Evolutionary conservation across 176 grass and related monocot species (phyloP), one percentile per base, ranked within the genome.

Genomic region (Paspalum notatum): DNA sequence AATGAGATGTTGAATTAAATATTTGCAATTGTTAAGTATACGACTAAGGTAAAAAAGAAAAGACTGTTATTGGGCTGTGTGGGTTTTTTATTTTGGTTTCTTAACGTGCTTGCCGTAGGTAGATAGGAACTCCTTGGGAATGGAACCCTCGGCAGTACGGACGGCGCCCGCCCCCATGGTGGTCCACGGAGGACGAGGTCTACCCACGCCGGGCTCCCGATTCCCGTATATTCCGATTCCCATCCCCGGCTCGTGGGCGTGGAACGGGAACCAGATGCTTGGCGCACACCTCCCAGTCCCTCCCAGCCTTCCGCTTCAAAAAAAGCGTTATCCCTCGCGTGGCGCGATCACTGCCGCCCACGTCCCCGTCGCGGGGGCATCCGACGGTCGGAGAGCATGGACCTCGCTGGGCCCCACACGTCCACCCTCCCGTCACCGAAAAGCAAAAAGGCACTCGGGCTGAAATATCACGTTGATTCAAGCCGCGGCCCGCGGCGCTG

Each of bases 211-310:
- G 21, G 4, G 11, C 32, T 50, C 68, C 46, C 76, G 71, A 85
- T 64, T 80, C 70, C 82, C 63, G 82, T 47, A 85, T 85, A 89
- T 89, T 65, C 57, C 21, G 1, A 25, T 8, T 8, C 42, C 42
- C 42, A 4, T 42, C 70, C 55, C 65, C 53, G 6, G 32, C 60
- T 44, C 66, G 44, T 60, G 8, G 8, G 27, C 40, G 64, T 17
- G 46, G 66, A 9, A 42, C 45, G 21, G 68, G 75, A 75, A 88
- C 27, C 54, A 66, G 32, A 79, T 79, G 76, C 62, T 43, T 74
- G 65, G 44, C 59, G 25, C 59, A 13, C 18, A 20, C 7, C n/a
- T 65, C 5, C 45, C 42, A 13, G 68, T 9, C 60, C 68, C 40
- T 24, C 73, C 39, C 73, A 11, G 11, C 69, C 53, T 15, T 52